A percentile compares a stretch with the other conserved stretches of the same genome.
phyloP scores from a whole-genome alignment of 768 basidiomycete species.

The Rhodosporidiobolus odoratus region DNA sequence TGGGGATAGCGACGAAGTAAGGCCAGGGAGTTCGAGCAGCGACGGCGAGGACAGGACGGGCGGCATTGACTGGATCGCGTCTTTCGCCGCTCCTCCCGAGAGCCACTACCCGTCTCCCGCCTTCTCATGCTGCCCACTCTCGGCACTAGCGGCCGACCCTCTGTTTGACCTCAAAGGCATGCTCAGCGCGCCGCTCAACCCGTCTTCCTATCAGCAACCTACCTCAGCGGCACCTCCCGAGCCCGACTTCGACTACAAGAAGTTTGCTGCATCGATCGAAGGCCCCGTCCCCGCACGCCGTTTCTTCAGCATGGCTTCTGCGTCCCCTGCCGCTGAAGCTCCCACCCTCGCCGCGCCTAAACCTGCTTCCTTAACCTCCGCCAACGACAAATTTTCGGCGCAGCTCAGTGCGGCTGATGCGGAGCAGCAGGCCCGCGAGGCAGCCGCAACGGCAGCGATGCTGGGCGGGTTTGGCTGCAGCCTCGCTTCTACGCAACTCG shows the following conservation, averaged over 20 bases:
- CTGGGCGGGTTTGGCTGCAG: conserved; percentile 20
- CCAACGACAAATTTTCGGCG: neutral
- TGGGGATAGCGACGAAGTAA: conserved; percentile 5
- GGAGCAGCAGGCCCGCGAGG: conserved; percentile 27
- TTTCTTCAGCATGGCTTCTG: neutral
- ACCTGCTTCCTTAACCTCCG: neutral
- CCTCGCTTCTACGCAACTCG: too few species aligned
- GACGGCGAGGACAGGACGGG: neutral
- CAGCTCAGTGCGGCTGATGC: neutral
- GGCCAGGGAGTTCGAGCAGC: conserved; percentile 2
- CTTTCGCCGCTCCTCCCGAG: conserved; percentile 20
- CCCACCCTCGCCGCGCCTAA: neutral
- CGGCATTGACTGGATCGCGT: conserved; percentile 1
- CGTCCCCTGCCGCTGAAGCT: neutral
- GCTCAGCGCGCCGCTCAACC: conserved; percentile 34
- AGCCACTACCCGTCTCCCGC: conserved; percentile 36
- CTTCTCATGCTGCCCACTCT: conserved; percentile 24
- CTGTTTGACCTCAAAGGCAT: conserved; percentile 30
- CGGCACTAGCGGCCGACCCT: conserved; percentile 14
- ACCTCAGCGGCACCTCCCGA: neutral
- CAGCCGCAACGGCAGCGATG: conserved; percentile 26
- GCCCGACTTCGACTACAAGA: conserved; percentile 22
- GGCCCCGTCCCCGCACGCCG: conserved; percentile 1
- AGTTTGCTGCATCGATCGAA: conserved; percentile 33
- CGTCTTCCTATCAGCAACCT: neutral